A percentile compares a stretch with the other conserved stretches of the same genome.
These are phyloP conservation scores for Amanita jacksonii DNA, from an alignment of 768 basidiomycete genomes.

Conservation along the genomic window DNA sequence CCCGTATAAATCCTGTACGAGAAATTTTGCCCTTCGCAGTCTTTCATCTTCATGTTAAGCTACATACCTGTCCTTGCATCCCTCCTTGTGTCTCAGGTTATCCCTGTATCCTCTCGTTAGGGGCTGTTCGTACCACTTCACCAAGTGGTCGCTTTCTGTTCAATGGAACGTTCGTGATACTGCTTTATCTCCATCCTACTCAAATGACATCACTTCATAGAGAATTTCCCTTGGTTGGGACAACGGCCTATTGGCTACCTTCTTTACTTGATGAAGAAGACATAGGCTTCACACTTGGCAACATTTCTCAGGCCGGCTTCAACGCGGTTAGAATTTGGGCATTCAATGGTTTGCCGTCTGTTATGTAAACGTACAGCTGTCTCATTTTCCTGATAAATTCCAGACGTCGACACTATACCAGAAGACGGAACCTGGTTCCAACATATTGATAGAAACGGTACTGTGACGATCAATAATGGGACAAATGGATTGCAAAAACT, in stretches of 20 bases:
- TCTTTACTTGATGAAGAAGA: slow-evolving; percentile 44
- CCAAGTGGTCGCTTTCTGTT: slow-evolving; percentile 38
- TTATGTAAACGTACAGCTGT: slow-evolving; percentile 1
- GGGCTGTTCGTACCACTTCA: no score
- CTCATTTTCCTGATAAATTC: slow-evolving; percentile 1
- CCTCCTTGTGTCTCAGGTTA: no score
- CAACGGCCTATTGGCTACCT: slow-evolving; percentile 62
- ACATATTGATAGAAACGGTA: slow-evolving; percentile 39
- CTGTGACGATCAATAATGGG: slow-evolving; percentile 44
- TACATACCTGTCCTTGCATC: no score
- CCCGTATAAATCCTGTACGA: no score
- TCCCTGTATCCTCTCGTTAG: no score
- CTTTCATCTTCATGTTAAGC: no score
- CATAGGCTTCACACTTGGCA: slow-evolving; percentile 46
- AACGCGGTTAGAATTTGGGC: slow-evolving; percentile 62
- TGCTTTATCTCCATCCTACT: neutral
- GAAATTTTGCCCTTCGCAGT: no score
- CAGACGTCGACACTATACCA: slow-evolving; percentile 46
- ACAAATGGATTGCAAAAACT: slow-evolving; percentile 55
- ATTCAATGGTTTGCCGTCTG: slow-evolving; percentile 44
- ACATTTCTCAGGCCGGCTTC: slow-evolving; percentile 46
- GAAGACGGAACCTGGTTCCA: slow-evolving; percentile 58
- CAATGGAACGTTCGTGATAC: slow-evolving; percentile 38
- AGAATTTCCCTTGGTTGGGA: slow-evolving; percentile 27
- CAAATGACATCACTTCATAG: slow-evolving; percentile 14